Evolutionary conservation across 192 early-diverging fungal species (phyloP).

Genomic region (Backusella morwellensis): DNA sequence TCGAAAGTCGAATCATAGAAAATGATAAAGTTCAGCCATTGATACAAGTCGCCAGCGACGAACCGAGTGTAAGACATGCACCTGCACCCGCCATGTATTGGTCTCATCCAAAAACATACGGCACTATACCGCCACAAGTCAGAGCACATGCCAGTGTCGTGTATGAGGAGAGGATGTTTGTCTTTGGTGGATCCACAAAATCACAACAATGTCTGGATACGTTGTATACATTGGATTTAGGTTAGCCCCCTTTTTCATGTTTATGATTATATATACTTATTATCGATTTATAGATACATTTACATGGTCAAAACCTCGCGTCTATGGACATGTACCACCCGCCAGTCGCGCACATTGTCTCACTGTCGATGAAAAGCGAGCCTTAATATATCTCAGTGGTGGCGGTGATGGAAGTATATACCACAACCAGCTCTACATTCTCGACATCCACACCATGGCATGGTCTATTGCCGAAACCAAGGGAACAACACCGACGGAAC

Average conservation of each 20-base stretch:
- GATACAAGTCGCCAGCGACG: not conserved
- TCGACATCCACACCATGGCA: conserved; percentile 68
- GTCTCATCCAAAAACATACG: conserved; percentile 57
- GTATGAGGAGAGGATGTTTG: conserved; percentile 70
- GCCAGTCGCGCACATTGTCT: conserved; percentile 85
- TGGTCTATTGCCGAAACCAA: conserved; percentile 63
- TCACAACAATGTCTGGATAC: conserved; percentile 62
- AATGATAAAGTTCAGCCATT: not conserved
- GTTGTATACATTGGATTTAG: conserved; percentile 75
- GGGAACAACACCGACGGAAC: conserved; percentile 57
- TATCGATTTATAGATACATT: conserved; percentile 57
- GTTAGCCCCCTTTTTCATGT: conserved; percentile 13
- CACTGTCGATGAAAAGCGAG: conserved; percentile 54
- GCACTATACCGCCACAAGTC: conserved; percentile 59
- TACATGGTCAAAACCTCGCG: conserved; percentile 73
- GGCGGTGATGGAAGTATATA: conserved; percentile 84
- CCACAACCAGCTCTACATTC: conserved; percentile 73
- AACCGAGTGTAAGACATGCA: conserved; percentile 21
- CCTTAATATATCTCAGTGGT: conserved; percentile 72
- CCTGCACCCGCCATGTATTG: conserved; percentile 83
- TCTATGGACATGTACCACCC: conserved; percentile 66
- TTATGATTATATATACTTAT: not conserved
- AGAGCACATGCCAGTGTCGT: conserved; percentile 77
- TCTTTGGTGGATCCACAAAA: conserved; percentile 86
- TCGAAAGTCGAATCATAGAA: not conserved